Conservation (phyloP, 371 early-diverging fungal genomes). For the Mortierella sp. region DNA sequence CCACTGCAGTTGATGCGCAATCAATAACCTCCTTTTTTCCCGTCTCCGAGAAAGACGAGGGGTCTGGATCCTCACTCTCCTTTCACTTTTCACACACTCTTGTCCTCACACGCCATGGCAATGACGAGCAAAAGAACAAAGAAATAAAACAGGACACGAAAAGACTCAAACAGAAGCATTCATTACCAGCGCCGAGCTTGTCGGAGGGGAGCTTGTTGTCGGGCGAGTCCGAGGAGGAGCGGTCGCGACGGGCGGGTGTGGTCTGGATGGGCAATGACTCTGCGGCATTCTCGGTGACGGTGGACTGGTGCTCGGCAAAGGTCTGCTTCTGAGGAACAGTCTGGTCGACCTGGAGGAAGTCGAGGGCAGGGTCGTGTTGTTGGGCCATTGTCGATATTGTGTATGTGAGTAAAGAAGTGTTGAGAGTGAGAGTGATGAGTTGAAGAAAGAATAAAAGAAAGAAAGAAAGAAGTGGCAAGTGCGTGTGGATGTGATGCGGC, state of each 20-base stretch:
- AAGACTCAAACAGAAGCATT: background rate
- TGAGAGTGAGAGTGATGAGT: background rate
- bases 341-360: conserved; percentile 28
- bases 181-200: conserved; percentile 25
- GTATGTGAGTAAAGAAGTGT: background rate
- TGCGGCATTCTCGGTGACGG: conserved; percentile 38
- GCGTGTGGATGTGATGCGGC: background rate
- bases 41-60: background rate
- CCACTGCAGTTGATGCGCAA: background rate
- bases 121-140: background rate
- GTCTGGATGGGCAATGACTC: conserved; percentile 7
- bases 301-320: conserved; percentile 30
- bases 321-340: conserved; percentile 13
- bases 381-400: conserved; percentile 25
- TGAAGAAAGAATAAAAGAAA: background rate
- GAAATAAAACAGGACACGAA: background rate
- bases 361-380: conserved; percentile 18
- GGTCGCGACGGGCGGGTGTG: conserved; percentile 40
- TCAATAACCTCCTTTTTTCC: background rate
- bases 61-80: background rate
- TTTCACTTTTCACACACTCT: background rate
- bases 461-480: background rate
- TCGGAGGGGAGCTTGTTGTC: conserved; percentile 29
- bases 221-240: conserved; percentile 41
- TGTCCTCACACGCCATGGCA: background rate